Evolutionary conservation across 176 grass and related monocot genomes (phyloP), one percentile per base, ranked within the genome.

Genomic region (Bothriochloa decipiens): DNA sequence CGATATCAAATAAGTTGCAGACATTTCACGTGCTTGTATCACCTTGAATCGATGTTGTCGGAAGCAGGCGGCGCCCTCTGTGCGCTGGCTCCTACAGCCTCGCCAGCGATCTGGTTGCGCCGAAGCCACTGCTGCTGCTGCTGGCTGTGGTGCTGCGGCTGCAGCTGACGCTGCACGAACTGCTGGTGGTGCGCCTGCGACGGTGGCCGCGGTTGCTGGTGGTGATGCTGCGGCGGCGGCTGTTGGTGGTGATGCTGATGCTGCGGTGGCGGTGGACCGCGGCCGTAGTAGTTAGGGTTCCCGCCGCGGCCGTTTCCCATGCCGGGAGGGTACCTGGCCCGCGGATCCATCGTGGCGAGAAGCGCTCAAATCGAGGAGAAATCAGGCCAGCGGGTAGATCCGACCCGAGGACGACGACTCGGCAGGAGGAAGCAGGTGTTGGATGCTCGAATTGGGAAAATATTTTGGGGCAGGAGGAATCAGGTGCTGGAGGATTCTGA

Each of bases 291-390:
- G 81, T 80, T 83, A 79, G 88, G 86, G 75, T 92, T 91, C 72
- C 82, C 82, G 5, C 86, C 92, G n/a, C 87, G 88, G 40, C 87
- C 89, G 75, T 90, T 94, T 15, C 91, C 92, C 29, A 85, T 82
- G 52, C 91, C 95, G 18, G 95, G 88, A 82, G 89, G 90, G 76
- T 91, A 88, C 85, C 95, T 77, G 40, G 87, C 83, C 65, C 87
- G 80, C 43, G 83, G 84, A 85, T 95, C 88, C 95, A 97, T 97
- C 63, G 43, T 74, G 16, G 4, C 60, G 28, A 77, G 57, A 28
- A 67, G 72, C 39, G 26, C 40, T 77, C 65, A 29, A 52, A 71
- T 68, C 35, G 39, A 82, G 55, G 57, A 57, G 58, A 72, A 36
- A 40, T 74, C 20, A 5, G 39, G 22, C 6, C 13, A 41, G 33